Evolutionary conservation across 202 grass and related monocot genomes (phyloP), one percentile per base, ranked within the genome.

Genomic region (Eragrostis tef): DNA sequence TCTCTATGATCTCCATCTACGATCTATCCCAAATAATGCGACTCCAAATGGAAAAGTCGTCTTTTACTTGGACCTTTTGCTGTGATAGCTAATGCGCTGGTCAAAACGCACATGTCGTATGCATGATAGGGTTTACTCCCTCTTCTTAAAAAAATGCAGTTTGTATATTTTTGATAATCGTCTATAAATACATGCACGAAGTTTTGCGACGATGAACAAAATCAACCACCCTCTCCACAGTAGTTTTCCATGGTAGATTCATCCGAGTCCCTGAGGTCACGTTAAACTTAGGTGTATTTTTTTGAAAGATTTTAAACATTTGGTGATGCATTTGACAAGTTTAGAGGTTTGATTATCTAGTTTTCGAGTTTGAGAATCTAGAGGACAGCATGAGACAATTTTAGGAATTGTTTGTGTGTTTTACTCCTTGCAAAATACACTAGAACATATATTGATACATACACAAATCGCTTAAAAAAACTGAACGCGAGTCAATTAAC

Each of bases 101-200:
- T 83, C 80, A 84, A 79, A 79, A 11, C 24, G 22, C 60, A 62
- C 59, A 63, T 63, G 60, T 12, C 12, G 5, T 16, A 31, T 62
- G 59, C 12, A 5, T 29, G 59, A 20, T 8, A 29, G 59, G 59
- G 29, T 24, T 29, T 29, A 62, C 59, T 62, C 26, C 22, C 25
- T 61, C 25, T 46, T 46, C 1, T 1, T 8, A 46, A 46, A 11
- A 11, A 46, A 11, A 46, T 10, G 10, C 9, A 11, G n/a, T n/a
- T n/a, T 4, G 2, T 46, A 11, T 46, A 46, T 46, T 46, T 46
- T 46, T 46, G 10, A 31, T 27, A 31, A 63, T 63, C 27, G 58
- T 14, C 11, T 27, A 27, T 11, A 61, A 6, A 63, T 31, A 31
- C 14, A 63, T 7, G n/a, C n/a, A n/a, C n/a, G 11, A 29, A 31